Percentiles rank a stretch among this genome's conserved stretches.
phyloP scores from a whole-genome alignment of 1,284 basidiomycete genomes.

The Sporisorium sorghi region DNA sequence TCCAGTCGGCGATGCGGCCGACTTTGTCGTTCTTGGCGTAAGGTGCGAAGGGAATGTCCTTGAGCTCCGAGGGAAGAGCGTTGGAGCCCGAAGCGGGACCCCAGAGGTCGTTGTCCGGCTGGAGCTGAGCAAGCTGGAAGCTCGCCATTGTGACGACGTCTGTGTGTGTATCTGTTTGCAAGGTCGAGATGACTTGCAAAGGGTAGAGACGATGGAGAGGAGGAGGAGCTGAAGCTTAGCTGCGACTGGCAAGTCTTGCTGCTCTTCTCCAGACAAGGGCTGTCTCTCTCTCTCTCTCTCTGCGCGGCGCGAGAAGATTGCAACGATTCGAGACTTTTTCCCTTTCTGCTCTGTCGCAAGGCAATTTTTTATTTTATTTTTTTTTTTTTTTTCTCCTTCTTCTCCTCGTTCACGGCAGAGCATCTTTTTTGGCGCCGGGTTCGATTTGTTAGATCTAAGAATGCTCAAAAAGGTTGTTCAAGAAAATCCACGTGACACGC shows the following conservation, averaged over 20 bases:
- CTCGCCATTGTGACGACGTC: constrained; percentile 54
- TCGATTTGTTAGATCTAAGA: not conserved
- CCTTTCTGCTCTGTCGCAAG: not conserved
- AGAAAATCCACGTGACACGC: not conserved
- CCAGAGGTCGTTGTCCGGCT: constrained; percentile 59
- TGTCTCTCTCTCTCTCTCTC: not conserved
- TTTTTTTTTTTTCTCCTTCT: too few species aligned
- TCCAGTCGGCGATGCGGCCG: constrained; percentile 98
- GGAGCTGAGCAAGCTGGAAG: constrained; percentile 60
- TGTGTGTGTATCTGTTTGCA: not conserved
- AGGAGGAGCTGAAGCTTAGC: not conserved
- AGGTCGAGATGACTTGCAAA: constrained; percentile 8
- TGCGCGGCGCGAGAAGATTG: constrained; percentile 1
- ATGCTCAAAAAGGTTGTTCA: not conserved
- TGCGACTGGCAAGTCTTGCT: not conserved
- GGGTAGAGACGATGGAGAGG: constrained; percentile 9
- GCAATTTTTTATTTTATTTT: too few species aligned
- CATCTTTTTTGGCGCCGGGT: not conserved
- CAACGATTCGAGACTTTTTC: too few species aligned
- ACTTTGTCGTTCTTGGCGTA: constrained; percentile 99
- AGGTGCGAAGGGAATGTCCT: constrained; percentile 78
- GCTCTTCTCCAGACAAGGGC: not conserved
- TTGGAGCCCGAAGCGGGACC: constrained; percentile 59
- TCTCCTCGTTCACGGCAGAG: constrained; percentile 5
- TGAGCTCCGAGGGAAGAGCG: constrained; percentile 62